Evolutionary conservation across 208 protist species (phyloP), one percentile per base, ranked within the genome.

Genomic region (Acanthamoeba comandoni): DNA sequence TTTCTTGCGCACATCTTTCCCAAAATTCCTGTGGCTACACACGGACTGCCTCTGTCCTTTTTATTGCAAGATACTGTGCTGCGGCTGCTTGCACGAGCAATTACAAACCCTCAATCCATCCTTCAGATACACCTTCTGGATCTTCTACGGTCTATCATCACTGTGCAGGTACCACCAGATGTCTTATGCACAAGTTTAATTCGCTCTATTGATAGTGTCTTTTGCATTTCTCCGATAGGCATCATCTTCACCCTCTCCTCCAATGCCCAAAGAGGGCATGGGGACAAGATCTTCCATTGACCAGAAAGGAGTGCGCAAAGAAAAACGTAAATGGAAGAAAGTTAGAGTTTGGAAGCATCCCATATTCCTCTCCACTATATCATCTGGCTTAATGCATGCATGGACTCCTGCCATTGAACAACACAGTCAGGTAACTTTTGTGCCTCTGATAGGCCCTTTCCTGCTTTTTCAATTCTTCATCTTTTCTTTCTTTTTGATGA

Each of bases 91-190:
- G 58, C 58, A 29, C 58, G 58, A 22, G 24, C 58, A 65, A 65
- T 65, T 26, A 65, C 22, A 22, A 26, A 65, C 24, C 22, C 58
- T 65, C 22, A 65, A 29, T 26, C 58, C 22, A 22, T 29, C 22
- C 58, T 65, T 26, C 58, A 65, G 58, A 26, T 65, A 22, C 58
- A 65, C 24, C 58, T 65, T 65, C 24, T 65, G 58, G 58, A 26
- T 26, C 22, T 65, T 4, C 58, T 65, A 29, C 58, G 58, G 2
- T 22, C 58, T 22, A 65, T 65, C 24, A 22, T 65, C 24, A 29
- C 58, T 4, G 24, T 65, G 22, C 58, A 65, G 58, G 58, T 22
- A 65, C 35, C 5, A 43, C 35, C 35, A 43, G 35, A 43, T 43
- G 35, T 5, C 5, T 5, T 43, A 43, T 43, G 35, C 35, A 43